These are phyloP conservation scores for Arthrobotrys conoides DNA, from an alignment of 2,329 filamentous ascomycete genomes.

Conservation along the genomic window DNA sequence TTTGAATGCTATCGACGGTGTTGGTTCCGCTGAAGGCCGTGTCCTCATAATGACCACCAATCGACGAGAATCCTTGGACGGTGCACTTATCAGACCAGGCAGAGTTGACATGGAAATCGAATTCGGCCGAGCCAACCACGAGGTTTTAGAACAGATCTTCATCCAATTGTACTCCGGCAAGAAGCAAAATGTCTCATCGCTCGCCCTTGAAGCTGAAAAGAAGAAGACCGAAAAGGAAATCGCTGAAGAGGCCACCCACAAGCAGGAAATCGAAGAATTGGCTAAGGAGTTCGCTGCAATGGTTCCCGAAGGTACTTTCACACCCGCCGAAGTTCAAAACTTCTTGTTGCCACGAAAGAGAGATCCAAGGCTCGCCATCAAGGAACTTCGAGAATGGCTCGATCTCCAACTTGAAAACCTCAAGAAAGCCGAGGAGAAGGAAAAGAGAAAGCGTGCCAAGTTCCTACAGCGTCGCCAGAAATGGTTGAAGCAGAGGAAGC, in stretches of 20 bases:
- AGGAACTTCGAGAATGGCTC: constrained; percentile 67
- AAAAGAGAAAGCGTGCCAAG: constrained; percentile 63
- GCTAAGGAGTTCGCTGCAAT: constrained; percentile 72
- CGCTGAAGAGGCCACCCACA: constrained; percentile 50
- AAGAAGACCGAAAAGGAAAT: constrained; percentile 61
- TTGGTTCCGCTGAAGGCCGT: constrained; percentile 78
- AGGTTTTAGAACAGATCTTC: constrained; percentile 67
- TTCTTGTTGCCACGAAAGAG: constrained; percentile 69
- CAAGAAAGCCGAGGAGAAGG: constrained; percentile 63
- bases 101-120: constrained; percentile 76
- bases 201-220: constrained; percentile 49
- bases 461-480: constrained; percentile 62
- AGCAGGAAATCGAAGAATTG: constrained; percentile 68
- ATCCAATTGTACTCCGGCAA: constrained; percentile 64
- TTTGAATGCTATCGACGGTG: constrained; percentile 79
- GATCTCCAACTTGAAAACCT: constrained; percentile 62
- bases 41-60: constrained; percentile 83
- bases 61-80: constrained; percentile 75
- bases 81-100: constrained; percentile 76
- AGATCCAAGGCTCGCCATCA: constrained; percentile 67
- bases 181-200: constrained; percentile 55
- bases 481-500: constrained; percentile 62
- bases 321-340: constrained; percentile 71
- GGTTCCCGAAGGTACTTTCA: constrained; percentile 70
- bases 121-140: constrained; percentile 70